Base-by-base conservation (phyloP, 2,329 filamentous ascomycete species). In the Cyphellophora europaea region DNA sequence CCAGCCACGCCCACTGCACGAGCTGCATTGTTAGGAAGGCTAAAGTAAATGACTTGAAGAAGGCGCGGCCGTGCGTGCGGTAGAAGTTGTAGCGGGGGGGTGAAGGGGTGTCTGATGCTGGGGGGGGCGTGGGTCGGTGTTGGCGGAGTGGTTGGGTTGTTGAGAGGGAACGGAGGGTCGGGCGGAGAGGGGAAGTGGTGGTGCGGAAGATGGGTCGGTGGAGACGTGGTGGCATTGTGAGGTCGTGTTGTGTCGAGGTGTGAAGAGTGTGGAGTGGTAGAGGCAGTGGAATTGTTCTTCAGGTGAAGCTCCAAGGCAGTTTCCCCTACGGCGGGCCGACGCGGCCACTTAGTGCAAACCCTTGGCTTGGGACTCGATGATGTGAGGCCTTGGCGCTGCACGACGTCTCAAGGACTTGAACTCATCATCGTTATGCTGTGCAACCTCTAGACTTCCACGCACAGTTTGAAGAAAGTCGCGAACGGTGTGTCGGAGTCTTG, bases 11-110 rank as follows among this genome's bases (percentile, higher is more conserved):
- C 60, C 61, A 66, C 43, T 68, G 65, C 13, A 64, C 52, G 27
- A 66, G 53, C 42, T 69, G 65, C 45, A 67, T 68, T 11, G 59
- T 63, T 45, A 68, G 59, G 21, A 68, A 58, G 3, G 63, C 62
- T 5, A 63, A 59, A 3, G 67, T 55, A 36, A 69, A 65, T 40
- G 65, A 61, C 43, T 69, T 69, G 41, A 57, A 56, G 33, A 68
- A 60, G 6, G 65, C 63, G 19, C 62, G 51, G 5, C 50, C 53
- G 38, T 49, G 45, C 4, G 40, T 39, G 11, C 32, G 32, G 41
- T 51, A 51, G 37, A 49, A 45, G 33, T 46, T 47, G 11, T 16
- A 19, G 15, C n/a, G 27, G 11, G 27, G 11, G 4, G 11, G n/a
- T 14, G 27, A 15, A 10, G 11, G 10, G 10, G 27, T 4, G 27